Percentiles rank a stretch among this genome's conserved stretches.
These are phyloP conservation scores for Colletotrichum zoysiae DNA, from an alignment of 2,329 filamentous ascomycete genomes.

Conservation along the genomic window DNA sequence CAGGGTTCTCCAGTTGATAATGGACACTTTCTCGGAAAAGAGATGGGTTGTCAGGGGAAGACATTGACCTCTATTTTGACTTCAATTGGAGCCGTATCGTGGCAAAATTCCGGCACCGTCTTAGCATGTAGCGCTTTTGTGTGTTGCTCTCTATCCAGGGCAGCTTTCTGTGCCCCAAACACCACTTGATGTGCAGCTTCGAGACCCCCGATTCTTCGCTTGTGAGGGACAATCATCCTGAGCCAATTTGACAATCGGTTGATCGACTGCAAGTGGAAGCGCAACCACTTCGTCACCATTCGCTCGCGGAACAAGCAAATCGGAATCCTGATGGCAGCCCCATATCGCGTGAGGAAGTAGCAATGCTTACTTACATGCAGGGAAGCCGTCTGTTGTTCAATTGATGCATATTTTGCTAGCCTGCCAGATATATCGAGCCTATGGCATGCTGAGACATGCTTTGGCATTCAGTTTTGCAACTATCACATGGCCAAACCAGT, in stretches of 20 bases:
- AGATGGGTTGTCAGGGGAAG: constrained; percentile 1
- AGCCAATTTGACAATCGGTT: neutral
- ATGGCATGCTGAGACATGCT: too few species aligned
- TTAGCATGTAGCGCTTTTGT: too few species aligned
- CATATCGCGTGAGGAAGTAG: neutral
- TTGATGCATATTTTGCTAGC: too few species aligned
- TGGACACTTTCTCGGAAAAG: neutral
- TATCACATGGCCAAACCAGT: neutral
- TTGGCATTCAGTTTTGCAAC: neutral
- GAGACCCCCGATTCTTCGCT: too few species aligned
- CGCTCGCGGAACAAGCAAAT: neutral
- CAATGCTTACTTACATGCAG: too few species aligned
- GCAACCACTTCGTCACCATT: neutral
- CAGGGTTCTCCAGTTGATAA: constrained; percentile 11
- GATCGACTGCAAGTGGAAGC: neutral
- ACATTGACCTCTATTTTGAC: neutral
- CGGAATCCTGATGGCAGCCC: neutral
- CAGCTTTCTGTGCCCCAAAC: too few species aligned
- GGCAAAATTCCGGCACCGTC: neutral
- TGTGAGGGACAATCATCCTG: too few species aligned
- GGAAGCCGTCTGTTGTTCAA: too few species aligned
- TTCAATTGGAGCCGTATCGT: neutral
- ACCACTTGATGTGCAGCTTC: neutral
- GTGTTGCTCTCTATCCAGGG: too few species aligned
- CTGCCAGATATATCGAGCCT: neutral